Evolutionary conservation across 2,329 filamentous ascomycete genomes (phyloP).

Genomic region (Aspergillus pseudonomiae): DNA sequence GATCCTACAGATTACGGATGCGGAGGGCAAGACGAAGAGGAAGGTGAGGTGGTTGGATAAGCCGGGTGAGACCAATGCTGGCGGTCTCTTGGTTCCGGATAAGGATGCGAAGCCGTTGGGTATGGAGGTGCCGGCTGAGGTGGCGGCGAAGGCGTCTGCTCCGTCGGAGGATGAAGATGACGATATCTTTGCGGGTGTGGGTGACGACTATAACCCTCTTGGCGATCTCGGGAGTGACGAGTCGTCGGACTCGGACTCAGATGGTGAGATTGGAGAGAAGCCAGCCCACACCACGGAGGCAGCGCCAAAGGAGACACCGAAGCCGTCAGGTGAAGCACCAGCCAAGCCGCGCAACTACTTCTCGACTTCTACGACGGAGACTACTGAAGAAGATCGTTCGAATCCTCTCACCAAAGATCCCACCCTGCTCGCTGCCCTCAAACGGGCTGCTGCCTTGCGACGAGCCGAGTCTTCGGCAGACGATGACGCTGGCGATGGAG

Average conservation of each 20-base stretch:
- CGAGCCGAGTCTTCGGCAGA: constrained; percentile 47
- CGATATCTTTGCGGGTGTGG: constrained; percentile 65
- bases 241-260: constrained; percentile 39
- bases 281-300: constrained; percentile 3
- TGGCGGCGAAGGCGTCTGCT: constrained; percentile 39
- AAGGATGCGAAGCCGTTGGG: constrained; percentile 53
- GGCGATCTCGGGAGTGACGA: constrained; percentile 54
- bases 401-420: constrained; percentile 67
- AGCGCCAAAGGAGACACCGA: constrained; percentile 11
- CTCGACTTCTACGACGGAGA: constrained; percentile 45
- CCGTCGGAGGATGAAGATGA: constrained; percentile 54
- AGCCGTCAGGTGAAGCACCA: constrained; percentile 14
- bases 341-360: constrained; percentile 53
- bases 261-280: constrained; percentile 21
- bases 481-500: constrained; percentile 42
- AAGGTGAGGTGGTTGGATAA: constrained; percentile 59
- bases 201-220: constrained; percentile 63
- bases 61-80: constrained; percentile 29
- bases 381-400: constrained; percentile 48
- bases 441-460: constrained; percentile 73
- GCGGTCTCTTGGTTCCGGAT: constrained; percentile 44
- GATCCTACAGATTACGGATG: constrained; percentile 61
- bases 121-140: constrained; percentile 52
- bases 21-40: constrained; percentile 63
- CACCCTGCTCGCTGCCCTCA: constrained; percentile 78